Conservation (phyloP, 768 basidiomycete genomes). For the Megacollybia marginata region DNA sequence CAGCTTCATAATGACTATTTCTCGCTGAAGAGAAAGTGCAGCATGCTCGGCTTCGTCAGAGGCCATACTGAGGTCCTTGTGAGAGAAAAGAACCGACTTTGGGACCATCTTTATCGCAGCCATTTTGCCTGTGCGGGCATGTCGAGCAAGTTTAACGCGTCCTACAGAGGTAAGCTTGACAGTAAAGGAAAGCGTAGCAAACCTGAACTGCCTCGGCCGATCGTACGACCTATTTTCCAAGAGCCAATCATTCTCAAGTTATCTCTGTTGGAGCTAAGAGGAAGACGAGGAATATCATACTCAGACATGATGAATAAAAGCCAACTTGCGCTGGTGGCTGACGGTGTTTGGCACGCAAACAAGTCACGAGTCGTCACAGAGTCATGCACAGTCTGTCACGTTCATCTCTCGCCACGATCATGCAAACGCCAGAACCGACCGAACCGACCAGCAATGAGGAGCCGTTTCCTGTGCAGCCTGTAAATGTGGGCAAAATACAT, state of each 20-base stretch:
- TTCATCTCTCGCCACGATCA: no score
- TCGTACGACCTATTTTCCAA: conserved; percentile 82
- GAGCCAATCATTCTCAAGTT: conserved; percentile 68
- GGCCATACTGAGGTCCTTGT: conserved; percentile 50
- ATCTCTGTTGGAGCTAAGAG: conserved; percentile 20
- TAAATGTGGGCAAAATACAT: conserved; percentile 61
- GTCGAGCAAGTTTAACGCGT: conserved; percentile 83
- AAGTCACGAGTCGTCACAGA: background rate
- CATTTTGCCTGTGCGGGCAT: conserved; percentile 80
- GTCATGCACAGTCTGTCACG: no score
- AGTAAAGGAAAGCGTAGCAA: conserved; percentile 8
- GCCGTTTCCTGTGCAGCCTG: conserved; percentile 48
- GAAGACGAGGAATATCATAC: conserved; percentile 12
- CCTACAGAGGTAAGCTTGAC: conserved; percentile 37
- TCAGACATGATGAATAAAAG: conserved; percentile 17
- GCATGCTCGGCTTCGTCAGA: conserved; percentile 72
- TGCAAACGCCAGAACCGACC: no score
- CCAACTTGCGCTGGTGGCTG: background rate
- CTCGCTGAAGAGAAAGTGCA: conserved; percentile 78
- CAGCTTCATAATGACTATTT: conserved; percentile 97
- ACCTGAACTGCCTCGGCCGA: conserved; percentile 80
- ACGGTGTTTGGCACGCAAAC: background rate
- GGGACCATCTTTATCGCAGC: conserved; percentile 95
- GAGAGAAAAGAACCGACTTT: conserved; percentile 62
- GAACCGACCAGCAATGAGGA: conserved; percentile 19